These are phyloP conservation scores for Salvia rosmarinus DNA, from an alignment of 257 asterid species.

Conservation along the genomic window DNA sequence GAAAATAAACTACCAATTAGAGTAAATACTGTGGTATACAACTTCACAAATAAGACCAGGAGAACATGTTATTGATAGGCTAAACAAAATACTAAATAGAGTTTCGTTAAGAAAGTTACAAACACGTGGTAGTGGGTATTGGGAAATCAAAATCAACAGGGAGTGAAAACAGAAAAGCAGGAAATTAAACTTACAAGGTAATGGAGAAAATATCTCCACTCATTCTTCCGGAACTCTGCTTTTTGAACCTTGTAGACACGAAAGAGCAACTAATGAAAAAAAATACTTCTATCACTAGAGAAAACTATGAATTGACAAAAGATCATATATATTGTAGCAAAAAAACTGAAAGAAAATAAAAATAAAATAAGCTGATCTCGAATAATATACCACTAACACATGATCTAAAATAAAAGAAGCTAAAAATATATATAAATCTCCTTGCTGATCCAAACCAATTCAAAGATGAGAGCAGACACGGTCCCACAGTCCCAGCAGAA, in stretches of 20 bases:
- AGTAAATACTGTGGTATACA: neutral
- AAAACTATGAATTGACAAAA: neutral
- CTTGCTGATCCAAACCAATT: neutral
- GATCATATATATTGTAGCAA: neutral
- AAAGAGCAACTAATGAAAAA: slow-evolving; percentile 31
- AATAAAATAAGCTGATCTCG: slow-evolving; percentile 17
- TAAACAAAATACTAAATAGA: slow-evolving; percentile 4
- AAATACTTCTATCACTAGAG: slow-evolving; percentile 12
- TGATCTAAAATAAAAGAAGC: slow-evolving; percentile 8
- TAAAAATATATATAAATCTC: neutral
- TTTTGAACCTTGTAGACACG: slow-evolving; percentile 74
- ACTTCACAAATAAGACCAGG: slow-evolving; percentile 14
- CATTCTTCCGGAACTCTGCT: slow-evolving; percentile 81
- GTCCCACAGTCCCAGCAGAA: neutral
- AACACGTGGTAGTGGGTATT: slow-evolving; percentile 16
- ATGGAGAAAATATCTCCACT: slow-evolving; percentile 92
- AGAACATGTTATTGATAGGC: neutral
- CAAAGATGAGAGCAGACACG: slow-evolving; percentile 3
- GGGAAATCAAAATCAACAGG: slow-evolving; percentile 9
- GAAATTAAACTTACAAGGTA: slow-evolving; percentile 73
- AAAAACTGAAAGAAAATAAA: neutral
- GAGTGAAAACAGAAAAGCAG: slow-evolving; percentile 13
- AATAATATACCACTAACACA: neutral
- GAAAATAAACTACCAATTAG: slow-evolving; percentile 32
- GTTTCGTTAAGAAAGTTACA: slow-evolving; percentile 10